A percentile compares a stretch with the other conserved stretches of the same genome.
Evolutionary conservation across 2,329 filamentous ascomycete genomes (phyloP).

Genomic region (Aspergillus calidoustus): DNA sequence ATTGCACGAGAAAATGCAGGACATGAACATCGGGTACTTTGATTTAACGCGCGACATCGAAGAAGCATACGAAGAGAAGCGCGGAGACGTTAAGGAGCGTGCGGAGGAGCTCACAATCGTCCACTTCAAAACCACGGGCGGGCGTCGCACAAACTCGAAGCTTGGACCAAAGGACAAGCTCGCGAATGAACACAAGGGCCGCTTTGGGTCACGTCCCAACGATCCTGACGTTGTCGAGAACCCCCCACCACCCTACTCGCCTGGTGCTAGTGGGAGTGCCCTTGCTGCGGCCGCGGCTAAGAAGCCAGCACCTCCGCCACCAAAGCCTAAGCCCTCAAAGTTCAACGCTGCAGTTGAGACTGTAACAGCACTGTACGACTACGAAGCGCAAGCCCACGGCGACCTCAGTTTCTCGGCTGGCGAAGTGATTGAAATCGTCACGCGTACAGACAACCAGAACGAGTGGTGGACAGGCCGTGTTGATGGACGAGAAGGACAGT

Average conservation of each 20-base stretch:
- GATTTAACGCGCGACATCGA: conserved; percentile 89
- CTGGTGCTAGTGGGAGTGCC: conserved; percentile 44
- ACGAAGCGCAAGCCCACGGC: conserved; percentile 91
- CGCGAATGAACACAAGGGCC: conserved; percentile 42
- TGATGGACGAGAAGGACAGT: conserved; percentile 82
- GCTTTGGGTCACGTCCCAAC: conserved; percentile 38
- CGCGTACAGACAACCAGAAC: conserved; percentile 84
- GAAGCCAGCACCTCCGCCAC: conserved; percentile 69
- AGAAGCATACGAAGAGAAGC: conserved; percentile 86
- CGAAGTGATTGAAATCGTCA: conserved; percentile 86
- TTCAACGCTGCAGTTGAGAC: conserved; percentile 75
- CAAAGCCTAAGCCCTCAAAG: conserved; percentile 79
- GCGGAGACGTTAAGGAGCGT: conserved; percentile 84
- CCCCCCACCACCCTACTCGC: conserved; percentile 74
- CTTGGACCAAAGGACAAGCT: conserved; percentile 41
- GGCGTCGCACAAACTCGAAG: conserved; percentile 45
- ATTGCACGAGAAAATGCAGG: conserved; percentile 96
- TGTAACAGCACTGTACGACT: conserved; percentile 92
- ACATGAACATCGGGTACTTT: conserved; percentile 96
- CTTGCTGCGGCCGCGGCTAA: conserved; percentile 67
- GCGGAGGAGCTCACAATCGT: conserved; percentile 84
- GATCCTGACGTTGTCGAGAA: conserved; percentile 55
- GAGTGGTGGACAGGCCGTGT: conserved; percentile 95
- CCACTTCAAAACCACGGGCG: conserved; percentile 88
- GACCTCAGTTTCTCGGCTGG: conserved; percentile 89